Base-by-base conservation (phyloP, 305 asterid species). In the Fraxinus latifolia region DNA sequence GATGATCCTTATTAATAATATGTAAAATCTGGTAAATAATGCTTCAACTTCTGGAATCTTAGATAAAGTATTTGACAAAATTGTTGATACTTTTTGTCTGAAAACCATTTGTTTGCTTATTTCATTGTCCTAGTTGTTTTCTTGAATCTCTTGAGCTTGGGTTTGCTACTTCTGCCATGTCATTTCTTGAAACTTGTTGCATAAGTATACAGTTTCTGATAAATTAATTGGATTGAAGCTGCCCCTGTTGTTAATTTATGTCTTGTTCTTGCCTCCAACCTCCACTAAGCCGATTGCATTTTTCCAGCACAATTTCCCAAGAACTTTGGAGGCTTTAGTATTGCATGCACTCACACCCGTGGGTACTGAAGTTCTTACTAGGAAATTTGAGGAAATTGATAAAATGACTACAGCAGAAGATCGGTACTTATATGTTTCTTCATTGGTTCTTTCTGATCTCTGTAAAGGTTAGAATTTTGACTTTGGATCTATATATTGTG, bases 321-420 rank as follows among this genome's bases (percentile, higher is more conserved):
- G 98, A 89, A 93, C 98, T 68, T 76, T 95, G 87, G 98, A 92
- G 91, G 97, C 97, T 86, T 84, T 91, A 80, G 83, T 93, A 74
- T 81, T 94, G 87, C 97, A 93, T 81, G 96, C 89, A 53, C 97
- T 95, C 77, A 90, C 98, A 81, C 97, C 97, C 17, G 88, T 93
- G 80, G 97, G 94, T 78, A 90, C 91, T 36, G 97, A 94, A 89
- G 93, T 89, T 80, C 91, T 94, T 82, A 92, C 98, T 87, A 86
- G 96, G 89, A 96, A 94, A 85, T 91, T 95, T 80, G 97, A 94
- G 90, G 93, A 91, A 91, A 90, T 96, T 93, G 99, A 96, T 90
- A 92, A 86, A 82, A 88, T 88, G 76, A 83, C 88, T 77, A 67
- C 83, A 27, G 89, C 88, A 78, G 98, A 92, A 27, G 91, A 93